Evolutionary conservation across 495 filamentous ascomycete species (phyloP), one percentile per base, ranked within the genome.

Genomic region (Podospora australis): DNA sequence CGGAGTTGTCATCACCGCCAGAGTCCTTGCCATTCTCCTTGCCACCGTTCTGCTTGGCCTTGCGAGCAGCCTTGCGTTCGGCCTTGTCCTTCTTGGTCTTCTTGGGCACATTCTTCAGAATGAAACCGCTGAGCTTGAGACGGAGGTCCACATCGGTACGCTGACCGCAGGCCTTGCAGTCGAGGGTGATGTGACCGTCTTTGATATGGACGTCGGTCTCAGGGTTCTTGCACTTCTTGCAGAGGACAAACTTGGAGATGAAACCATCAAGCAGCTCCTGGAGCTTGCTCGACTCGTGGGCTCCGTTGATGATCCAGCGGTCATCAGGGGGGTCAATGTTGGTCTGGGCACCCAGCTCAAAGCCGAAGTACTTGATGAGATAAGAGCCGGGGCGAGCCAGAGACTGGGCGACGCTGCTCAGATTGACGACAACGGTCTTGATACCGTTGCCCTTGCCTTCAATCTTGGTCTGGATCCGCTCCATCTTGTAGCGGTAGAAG

Each of bases 401-500:
- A 40, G 90, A 95, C 59, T 86, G 75, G 58, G 92, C 88, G 58
- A 98, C 90, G 68, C 90, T 94, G 80, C 85, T 88, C 59, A 98
- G 69, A 71, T 98, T 98, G 81, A 92, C 89, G 59, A 98, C 84
- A 63, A 95, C 88, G 57, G 88, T 92, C 76, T 94, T 92, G 83
- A 94, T 94, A 53, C 88, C 88, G 70, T 98, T 98, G 50, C 92
- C 92, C 73, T 98, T 98, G 70, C 92, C 92, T 72, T 98, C 92
- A 62, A 98, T 92, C 80, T 98, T 98, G 70, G 92, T 95, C 78
- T 90, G 87, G 64, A 98, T 77, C 54, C 79, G 82, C 74, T 98
- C 92, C 92, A 98, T 98, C 80, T 98, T 98, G 82, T 98, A 98
- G 70, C 92, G 92, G 72, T 98, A 98, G 85, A 96, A 98, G 69